phyloP scores from a whole-genome alignment of 2,329 filamentous ascomycete genomes.

The Fusarium succisae region DNA sequence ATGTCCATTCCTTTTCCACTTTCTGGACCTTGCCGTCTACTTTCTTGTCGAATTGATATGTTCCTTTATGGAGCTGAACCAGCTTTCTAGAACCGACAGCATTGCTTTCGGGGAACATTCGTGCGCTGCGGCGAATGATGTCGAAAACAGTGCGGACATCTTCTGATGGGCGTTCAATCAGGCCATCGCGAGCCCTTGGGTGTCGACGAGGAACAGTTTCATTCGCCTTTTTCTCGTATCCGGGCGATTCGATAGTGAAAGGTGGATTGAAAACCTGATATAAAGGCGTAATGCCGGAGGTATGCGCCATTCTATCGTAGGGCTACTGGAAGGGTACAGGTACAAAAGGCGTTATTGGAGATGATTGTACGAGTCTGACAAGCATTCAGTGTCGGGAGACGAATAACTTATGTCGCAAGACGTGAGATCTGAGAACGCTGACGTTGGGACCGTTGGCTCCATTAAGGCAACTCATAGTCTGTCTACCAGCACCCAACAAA shows the following conservation, averaged over 20 bases:
- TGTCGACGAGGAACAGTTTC: constrained; percentile 86
- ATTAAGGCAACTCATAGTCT: not conserved
- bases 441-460: not conserved
- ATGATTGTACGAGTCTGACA: not conserved
- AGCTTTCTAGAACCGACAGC: constrained; percentile 77
- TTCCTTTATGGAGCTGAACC: constrained; percentile 80
- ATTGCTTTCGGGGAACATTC: constrained; percentile 66
- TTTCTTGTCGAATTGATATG: constrained; percentile 87
- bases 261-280: constrained; percentile 73
- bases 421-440: not conserved
- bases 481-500: not conserved
- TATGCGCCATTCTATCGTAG: not conserved
- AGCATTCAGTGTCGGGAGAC: too few relatives aligned
- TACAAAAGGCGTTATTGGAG: not conserved
- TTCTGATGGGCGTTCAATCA: constrained; percentile 71
- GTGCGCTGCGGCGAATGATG: constrained; percentile 75
- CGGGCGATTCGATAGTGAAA: constrained; percentile 77
- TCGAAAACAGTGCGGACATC: constrained; percentile 81
- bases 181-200: constrained; percentile 72
- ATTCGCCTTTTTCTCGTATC: constrained; percentile 72
- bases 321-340: not conserved
- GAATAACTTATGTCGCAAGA: too few relatives aligned
- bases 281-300: constrained; percentile 57
- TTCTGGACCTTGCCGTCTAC: constrained; percentile 80
- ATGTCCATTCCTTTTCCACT: constrained; percentile 90